A percentile compares a stretch with the other conserved stretches of the same genome.
These are phyloP conservation scores for Acephala macrosclerotiorum DNA, from an alignment of 2,329 filamentous ascomycete genomes.

Conservation along the genomic window DNA sequence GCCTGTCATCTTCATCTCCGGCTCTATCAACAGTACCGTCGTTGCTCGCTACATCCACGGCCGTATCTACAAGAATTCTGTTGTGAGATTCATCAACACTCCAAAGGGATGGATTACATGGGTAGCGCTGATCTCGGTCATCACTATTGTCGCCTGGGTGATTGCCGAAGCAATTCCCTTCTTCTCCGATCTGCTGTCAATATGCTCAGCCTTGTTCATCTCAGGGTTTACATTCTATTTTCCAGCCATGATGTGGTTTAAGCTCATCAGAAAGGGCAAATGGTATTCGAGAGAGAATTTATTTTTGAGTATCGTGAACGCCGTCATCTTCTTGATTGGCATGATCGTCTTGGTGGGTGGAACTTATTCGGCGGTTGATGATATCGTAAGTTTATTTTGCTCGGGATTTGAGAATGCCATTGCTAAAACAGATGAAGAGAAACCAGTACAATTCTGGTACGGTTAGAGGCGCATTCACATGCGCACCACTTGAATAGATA, in stretches of 20 bases:
- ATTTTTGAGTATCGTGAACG: constrained; percentile 32
- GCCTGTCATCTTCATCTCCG: constrained; percentile 68
- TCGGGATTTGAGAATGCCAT: not conserved
- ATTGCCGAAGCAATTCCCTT: constrained; percentile 75
- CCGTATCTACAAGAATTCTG: constrained; percentile 37
- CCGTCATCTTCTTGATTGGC: constrained; percentile 32
- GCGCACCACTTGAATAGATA: constrained; percentile 25
- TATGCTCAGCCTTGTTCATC: constrained; percentile 57
- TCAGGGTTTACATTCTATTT: constrained; percentile 42
- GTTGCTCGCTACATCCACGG: constrained; percentile 46
- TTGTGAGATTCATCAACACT: constrained; percentile 36
- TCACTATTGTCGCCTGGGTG: constrained; percentile 70
- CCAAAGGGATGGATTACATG: constrained; percentile 52
- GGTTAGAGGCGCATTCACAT: constrained; percentile 29
- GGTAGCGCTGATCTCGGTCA: constrained; percentile 59
- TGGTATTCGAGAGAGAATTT: constrained; percentile 39
- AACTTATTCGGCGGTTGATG: constrained; percentile 34
- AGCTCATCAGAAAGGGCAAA: constrained; percentile 37
- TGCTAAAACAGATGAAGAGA: constrained; percentile 18
- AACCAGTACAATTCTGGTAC: constrained; percentile 25
- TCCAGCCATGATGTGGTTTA: constrained; percentile 41
- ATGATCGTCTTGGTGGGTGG: constrained; percentile 36
- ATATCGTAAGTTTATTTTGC: constrained; percentile 35
- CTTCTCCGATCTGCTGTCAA: constrained; percentile 66
- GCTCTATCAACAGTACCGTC: constrained; percentile 66